Conservation (phyloP, 495 filamentous ascomycete genomes). For the Echria macrotheca region DNA sequence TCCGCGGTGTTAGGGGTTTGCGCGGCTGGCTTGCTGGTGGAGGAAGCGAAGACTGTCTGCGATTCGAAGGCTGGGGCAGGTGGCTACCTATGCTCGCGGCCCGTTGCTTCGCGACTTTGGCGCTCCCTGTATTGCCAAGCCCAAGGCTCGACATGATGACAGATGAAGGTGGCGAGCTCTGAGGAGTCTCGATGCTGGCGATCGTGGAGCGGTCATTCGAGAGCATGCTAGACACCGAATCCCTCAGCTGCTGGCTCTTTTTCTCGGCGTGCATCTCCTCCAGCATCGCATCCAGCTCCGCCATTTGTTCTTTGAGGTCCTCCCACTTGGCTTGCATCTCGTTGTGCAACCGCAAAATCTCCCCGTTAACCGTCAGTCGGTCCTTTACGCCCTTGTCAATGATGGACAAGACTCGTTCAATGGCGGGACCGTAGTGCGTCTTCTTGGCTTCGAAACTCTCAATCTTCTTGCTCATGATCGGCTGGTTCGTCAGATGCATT, state of each 20-base stretch:
- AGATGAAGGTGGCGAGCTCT: conserved; percentile 86
- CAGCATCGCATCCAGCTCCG: conserved; percentile 64
- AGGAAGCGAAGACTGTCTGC: conserved; percentile 29
- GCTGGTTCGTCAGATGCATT: conserved; percentile 61
- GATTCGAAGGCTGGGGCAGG: conserved; percentile 38
- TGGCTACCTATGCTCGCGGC: conserved; percentile 33
- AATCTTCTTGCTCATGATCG: conserved; percentile 67
- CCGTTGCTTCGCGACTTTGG: conserved; percentile 38
- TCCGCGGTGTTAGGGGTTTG: conserved; percentile 28
- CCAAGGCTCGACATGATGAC: conserved; percentile 62
- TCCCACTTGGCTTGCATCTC: conserved; percentile 78
- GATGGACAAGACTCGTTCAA: conserved; percentile 81
- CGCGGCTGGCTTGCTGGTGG: conserved; percentile 21
- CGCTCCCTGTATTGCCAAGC: conserved; percentile 36
- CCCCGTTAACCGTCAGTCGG: conserved; percentile 87
- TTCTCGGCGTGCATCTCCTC: conserved; percentile 65
- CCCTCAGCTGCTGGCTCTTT: conserved; percentile 70
- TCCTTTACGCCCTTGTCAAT: conserved; percentile 91
- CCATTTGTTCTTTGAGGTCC: conserved; percentile 67
- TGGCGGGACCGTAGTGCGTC: conserved; percentile 89
- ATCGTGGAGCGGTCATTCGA: conserved; percentile 78
- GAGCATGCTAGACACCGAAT: conserved; percentile 88
- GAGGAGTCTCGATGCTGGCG: conserved; percentile 72
- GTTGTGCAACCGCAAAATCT: conserved; percentile 75
- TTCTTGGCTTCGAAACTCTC: conserved; percentile 96